These are phyloP conservation scores for Hymenoscyphus infarciens DNA, from an alignment of 2,329 filamentous ascomycete species.

Conservation along the genomic window DNA sequence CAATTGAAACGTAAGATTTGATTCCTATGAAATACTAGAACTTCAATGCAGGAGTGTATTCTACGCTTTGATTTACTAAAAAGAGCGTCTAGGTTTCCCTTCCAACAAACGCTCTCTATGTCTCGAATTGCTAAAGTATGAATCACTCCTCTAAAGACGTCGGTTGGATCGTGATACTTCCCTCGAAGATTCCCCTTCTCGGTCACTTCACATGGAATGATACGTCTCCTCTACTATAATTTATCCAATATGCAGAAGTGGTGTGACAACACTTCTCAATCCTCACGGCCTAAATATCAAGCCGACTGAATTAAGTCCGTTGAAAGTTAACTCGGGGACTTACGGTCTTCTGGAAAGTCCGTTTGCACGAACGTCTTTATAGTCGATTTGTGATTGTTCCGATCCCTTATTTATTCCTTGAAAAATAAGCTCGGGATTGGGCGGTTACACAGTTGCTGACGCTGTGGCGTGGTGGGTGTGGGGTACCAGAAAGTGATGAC, in stretches of 20 bases:
- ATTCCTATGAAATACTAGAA: too few relatives aligned
- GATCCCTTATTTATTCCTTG: neutral
- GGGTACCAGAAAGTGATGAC: neutral
- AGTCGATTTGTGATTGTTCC: neutral
- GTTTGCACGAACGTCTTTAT: neutral
- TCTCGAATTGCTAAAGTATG: neutral
- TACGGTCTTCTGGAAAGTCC: constrained; percentile 1
- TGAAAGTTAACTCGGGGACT: neutral
- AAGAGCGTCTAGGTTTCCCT: too few relatives aligned
- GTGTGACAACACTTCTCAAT: neutral
- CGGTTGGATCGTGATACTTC: neutral
- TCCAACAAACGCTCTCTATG: neutral
- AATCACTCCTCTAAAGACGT: neutral
- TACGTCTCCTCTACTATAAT: neutral
- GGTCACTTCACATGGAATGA: neutral
- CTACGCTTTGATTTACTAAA: too few relatives aligned
- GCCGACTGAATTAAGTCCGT: neutral
- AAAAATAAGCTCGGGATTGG: neutral
- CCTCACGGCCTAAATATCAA: neutral
- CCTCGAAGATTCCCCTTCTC: neutral
- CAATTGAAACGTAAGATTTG: too few relatives aligned
- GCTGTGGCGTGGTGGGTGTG: neutral
- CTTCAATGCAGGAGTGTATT: too few relatives aligned
- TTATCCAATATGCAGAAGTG: neutral
- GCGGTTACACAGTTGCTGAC: neutral